phyloP scores from a whole-genome alignment of 2,329 filamentous ascomycete species.

The Uncinocarpus reesii region DNA sequence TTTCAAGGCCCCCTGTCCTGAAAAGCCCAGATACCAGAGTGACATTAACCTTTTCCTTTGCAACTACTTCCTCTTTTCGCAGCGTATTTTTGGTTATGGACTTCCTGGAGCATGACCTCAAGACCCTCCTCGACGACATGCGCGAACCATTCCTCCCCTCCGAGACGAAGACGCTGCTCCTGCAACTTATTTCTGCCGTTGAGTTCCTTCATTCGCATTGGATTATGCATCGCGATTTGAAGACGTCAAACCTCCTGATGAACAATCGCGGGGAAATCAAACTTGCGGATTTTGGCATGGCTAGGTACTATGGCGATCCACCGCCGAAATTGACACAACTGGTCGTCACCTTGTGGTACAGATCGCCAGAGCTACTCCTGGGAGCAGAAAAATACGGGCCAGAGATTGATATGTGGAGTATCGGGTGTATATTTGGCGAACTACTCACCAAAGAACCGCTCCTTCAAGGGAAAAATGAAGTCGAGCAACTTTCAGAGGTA shows the following conservation, averaged over 20 bases:
- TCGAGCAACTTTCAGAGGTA: conserved; percentile 68
- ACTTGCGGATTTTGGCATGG: conserved; percentile 97
- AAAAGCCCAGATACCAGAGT: conserved; percentile 30
- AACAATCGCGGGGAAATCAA: conserved; percentile 93
- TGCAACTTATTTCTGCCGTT: conserved; percentile 70
- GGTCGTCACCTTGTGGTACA: conserved; percentile 96
- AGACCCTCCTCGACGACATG: conserved; percentile 88
- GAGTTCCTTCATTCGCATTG: conserved; percentile 78
- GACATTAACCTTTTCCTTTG: conserved; percentile 27
- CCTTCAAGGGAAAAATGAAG: conserved; percentile 82
- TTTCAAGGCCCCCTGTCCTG: conserved; percentile 18
- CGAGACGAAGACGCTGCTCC: conserved; percentile 81
- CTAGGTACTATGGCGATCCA: conserved; percentile 74
- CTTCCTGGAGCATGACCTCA: conserved; percentile 94
- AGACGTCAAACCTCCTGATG: conserved; percentile 86
- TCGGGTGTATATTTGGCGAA: conserved; percentile 93
- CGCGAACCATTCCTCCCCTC: conserved; percentile 83
- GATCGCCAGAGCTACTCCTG: conserved; percentile 78
- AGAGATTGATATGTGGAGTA: conserved; percentile 86
- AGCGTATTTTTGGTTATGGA: conserved; percentile 92
- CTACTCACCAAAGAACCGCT: conserved; percentile 72
- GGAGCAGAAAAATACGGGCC: conserved; percentile 64
- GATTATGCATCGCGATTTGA: conserved; percentile 89
- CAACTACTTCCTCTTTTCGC: conserved; percentile 23
- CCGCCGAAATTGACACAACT: conserved; percentile 72